Evolutionary conservation across 2,329 filamentous ascomycete species (phyloP), one percentile per base, ranked within the genome.

Genomic region (Metarhizium humberi): DNA sequence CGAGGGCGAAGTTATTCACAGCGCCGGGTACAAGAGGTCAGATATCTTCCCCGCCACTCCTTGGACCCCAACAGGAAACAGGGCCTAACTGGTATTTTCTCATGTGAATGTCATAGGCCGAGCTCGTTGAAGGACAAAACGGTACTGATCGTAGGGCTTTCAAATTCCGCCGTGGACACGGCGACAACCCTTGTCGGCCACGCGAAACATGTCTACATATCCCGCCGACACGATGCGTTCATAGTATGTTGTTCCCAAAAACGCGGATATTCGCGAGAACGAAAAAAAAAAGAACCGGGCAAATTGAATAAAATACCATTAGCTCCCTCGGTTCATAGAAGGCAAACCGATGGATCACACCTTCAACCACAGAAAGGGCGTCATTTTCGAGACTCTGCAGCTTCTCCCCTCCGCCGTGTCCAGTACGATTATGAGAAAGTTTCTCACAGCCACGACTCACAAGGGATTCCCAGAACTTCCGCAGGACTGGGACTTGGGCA

Each of bases 121-220:
- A 60, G 65, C 4, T 52, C 58, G 5, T 75, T 74, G 60, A 64
- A 67, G 13, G 70, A 64, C 6, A 73, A 76, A 58, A 73, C 64
- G 10, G 72, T 78, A 2, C 55, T 78, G 0, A 63, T 78, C 0
- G 64, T 78, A 2, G 75, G 75, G 6, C 60, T 76, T 30, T 71
- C 71, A 16, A 72, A 70, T 49, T 75, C 71, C 1, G 63, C 62
- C 1, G 63, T 60, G 18, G 66, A 68, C 29, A 64, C 64, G 0
- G 63, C 63, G 13, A 56, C 69, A 2, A 63, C 64, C 5, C 63
- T 77, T 5, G 61, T 68, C 0, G 63, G 64, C 0, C 61, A 69
- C 7, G 70, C 71, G 1, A 60, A 66, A 4, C 69, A 73, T 42
- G 64, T 75, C 3, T 77, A 72, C 62, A 59, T 75, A 10, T 72